Base-by-base conservation (phyloP, 163 green algal species). In the Botryococcus braunii region DNA sequence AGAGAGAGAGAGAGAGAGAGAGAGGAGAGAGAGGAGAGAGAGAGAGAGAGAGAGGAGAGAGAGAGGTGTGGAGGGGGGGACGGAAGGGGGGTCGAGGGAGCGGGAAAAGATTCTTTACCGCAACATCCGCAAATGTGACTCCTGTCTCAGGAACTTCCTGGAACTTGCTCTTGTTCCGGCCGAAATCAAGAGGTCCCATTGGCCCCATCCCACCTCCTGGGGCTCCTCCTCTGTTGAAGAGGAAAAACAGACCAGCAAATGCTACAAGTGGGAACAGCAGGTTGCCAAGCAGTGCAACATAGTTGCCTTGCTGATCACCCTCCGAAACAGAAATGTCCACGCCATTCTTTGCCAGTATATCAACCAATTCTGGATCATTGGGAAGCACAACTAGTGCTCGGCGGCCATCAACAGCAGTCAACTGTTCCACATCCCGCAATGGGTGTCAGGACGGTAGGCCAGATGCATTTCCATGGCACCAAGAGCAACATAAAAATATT, bases 321-420 rank as follows among this genome's bases (percentile, higher is more conserved):
- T 99, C 94, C 27, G 81, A 89, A 17, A 99, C 94, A 31, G 82
- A 94, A 76, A 99, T 99, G 76, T 99, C 94, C 5, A 99, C 93
- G 39, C 94, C 94, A 73, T 95, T 96, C 72, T 87, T 88, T 23
- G 94, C 94, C 29, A 99, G 83, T 73, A 96, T 95, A 74, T 99
- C 94, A 0, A 97, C 92, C 38, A 99, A 85, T 38, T 98, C 95
- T 25, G 94, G 94, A 81, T 99, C 94, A 72, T 97, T 98, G 32
- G 95, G 94, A 43, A 99, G 83, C 37, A 93, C 85, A 9, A 99
- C 94, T n/a, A 85, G 76, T 9, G 94, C 94, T 46, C 94, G 81
- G 29, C 86, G 55, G 17, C 82, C 82, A 60, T 86, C 82, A n/a
- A 85, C 70, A n/a, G 82, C 79, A 32, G 79, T 86, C 23, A 88